Evolutionary conservation across 2,329 filamentous ascomycete species (phyloP).

Genomic region (Simplicillium sp.): DNA sequence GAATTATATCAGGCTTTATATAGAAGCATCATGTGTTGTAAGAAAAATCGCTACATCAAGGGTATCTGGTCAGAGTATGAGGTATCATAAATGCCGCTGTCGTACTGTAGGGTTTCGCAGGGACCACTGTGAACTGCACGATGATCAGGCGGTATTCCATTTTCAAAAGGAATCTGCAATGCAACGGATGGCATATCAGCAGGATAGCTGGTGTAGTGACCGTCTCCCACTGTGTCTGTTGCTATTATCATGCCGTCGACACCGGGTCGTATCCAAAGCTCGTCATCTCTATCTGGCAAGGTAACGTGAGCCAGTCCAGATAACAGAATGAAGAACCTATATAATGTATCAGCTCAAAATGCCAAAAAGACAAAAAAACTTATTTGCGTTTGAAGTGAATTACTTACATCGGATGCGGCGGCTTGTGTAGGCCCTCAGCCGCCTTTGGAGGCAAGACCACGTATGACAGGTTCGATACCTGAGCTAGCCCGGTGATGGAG

Average conservation of each 20-base stretch:
- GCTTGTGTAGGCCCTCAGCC: conserved; percentile 8
- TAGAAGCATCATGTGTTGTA: neutral
- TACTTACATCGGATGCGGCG: conserved; percentile 9
- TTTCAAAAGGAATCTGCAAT: conserved; percentile 15
- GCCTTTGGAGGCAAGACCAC: conserved; percentile 8
- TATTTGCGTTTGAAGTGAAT: too few species aligned
- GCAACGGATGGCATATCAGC: conserved; percentile 12
- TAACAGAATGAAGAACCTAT: conserved; percentile 9
- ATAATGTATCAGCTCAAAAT: neutral
- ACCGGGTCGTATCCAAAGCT: conserved; percentile 8
- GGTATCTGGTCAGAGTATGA: neutral
- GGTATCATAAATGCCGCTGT: neutral
- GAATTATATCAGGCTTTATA: neutral
- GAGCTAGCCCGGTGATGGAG: conserved; percentile 4
- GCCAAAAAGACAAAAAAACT: too few species aligned
- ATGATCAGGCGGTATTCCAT: conserved; percentile 9
- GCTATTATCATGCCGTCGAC: conserved; percentile 13
- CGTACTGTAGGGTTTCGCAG: neutral
- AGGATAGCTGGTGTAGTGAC: conserved; percentile 17
- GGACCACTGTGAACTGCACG: neutral
- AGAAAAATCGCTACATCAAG: neutral
- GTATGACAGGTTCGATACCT: conserved; percentile 9
- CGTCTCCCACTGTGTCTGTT: conserved; percentile 13
- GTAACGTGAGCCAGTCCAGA: conserved; percentile 8
- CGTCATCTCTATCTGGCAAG: conserved; percentile 3